These are phyloP conservation scores for Eutypella sp. DNA, from an alignment of 2,329 filamentous ascomycete species.

Conservation along the genomic window DNA sequence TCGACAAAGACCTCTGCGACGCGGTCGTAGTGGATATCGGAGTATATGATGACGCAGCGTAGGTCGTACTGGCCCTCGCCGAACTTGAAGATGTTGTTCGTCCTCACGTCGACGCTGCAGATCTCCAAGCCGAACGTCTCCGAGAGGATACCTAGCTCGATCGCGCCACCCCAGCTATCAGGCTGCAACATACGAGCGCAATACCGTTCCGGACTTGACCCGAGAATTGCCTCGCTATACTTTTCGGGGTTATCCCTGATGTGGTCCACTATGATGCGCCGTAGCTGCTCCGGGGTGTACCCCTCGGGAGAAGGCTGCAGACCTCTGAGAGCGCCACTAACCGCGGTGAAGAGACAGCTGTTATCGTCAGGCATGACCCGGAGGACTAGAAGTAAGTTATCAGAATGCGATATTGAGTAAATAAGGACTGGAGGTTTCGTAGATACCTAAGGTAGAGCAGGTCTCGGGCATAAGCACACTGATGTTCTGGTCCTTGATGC, in stretches of 20 bases:
- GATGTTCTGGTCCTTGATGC: slow-evolving; percentile 36
- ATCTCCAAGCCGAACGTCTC: slow-evolving; percentile 84
- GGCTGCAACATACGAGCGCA: slow-evolving; percentile 75
- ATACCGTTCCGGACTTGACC: slow-evolving; percentile 68
- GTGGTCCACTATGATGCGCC: slow-evolving; percentile 70
- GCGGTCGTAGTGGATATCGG: slow-evolving; percentile 89
- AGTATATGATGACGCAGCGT: slow-evolving; percentile 80
- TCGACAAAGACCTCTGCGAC: slow-evolving; percentile 68
- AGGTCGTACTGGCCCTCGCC: slow-evolving; percentile 63
- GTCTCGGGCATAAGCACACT: slow-evolving; percentile 45
- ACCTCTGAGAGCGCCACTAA: slow-evolving; percentile 72
- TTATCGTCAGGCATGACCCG: slow-evolving; percentile 98
- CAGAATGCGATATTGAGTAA: not conserved
- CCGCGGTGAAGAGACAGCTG: slow-evolving; percentile 86
- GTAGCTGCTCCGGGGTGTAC: slow-evolving; percentile 44
- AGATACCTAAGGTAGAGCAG: slow-evolving; percentile 45
- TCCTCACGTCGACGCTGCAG: slow-evolving; percentile 73
- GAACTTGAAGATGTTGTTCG: slow-evolving; percentile 50
- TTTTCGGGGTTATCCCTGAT: slow-evolving; percentile 69
- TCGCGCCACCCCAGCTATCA: slow-evolving; percentile 85
- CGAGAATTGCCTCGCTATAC: slow-evolving; percentile 74
- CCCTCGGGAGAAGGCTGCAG: slow-evolving; percentile 34
- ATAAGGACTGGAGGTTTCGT: slow-evolving; percentile 4
- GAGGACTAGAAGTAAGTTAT: slow-evolving; percentile 49
- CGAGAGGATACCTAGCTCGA: slow-evolving; percentile 81